Evolutionary conservation across 2,329 filamentous ascomycete genomes (phyloP).

Genomic region (Beauveria australis): DNA sequence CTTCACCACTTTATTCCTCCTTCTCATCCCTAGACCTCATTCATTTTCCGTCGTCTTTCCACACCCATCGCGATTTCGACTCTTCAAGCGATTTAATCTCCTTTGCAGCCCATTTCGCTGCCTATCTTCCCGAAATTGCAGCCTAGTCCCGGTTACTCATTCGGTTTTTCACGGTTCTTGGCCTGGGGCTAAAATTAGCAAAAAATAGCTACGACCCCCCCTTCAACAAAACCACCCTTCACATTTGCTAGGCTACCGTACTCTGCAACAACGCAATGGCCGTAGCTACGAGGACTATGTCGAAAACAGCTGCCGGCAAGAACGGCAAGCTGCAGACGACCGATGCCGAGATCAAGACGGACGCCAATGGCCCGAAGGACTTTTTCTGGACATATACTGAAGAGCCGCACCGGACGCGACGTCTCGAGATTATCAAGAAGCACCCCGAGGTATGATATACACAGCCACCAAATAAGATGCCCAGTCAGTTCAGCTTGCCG

Average conservation of each 20-base stretch:
- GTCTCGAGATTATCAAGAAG: slow-evolving; percentile 93
- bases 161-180: not conserved
- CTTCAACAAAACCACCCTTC: not conserved
- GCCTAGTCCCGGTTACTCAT: not conserved
- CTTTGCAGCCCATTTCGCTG: not conserved
- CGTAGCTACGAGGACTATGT: slow-evolving; percentile 2
- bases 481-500: not conserved
- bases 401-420: slow-evolving; percentile 85
- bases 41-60: not conserved
- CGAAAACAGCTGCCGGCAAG: slow-evolving; percentile 5
- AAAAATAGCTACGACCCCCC: not conserved
- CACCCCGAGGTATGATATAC: slow-evolving; percentile 70
- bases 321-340: not conserved
- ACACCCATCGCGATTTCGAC: not conserved
- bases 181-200: slow-evolving; percentile 3
- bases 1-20: not conserved
- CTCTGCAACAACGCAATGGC: not conserved
- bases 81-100: not conserved
- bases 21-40: not conserved
- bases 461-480: not conserved
- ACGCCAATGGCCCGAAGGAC: slow-evolving; percentile 27
- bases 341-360: slow-evolving; percentile 5
- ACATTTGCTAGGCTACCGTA: not conserved
- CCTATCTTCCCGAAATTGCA: not conserved
- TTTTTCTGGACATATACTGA: slow-evolving; percentile 99